These are phyloP conservation scores for Crithidia brevicula DNA, from an alignment of 208 protist species.

Conservation along the genomic window DNA sequence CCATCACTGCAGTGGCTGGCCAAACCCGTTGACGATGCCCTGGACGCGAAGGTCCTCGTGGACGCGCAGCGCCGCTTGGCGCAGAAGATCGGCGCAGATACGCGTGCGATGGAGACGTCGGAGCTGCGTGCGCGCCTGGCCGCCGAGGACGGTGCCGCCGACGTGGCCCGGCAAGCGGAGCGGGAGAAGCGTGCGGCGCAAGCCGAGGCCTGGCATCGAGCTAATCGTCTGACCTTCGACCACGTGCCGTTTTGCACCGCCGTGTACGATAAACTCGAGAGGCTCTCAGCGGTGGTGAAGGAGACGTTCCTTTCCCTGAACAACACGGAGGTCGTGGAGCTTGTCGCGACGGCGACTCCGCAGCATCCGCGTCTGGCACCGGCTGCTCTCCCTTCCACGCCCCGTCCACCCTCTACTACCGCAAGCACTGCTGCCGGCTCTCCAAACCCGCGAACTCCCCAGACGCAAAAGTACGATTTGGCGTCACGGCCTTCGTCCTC, in stretches of 20 bases:
- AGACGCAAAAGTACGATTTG: neutral
- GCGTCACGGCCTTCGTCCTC: neutral
- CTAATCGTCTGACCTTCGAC: conserved; percentile 52
- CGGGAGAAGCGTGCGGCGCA: conserved; percentile 24
- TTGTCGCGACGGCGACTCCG: conserved; percentile 10
- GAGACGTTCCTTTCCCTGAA: conserved; percentile 35
- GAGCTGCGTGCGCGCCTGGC: conserved; percentile 43
- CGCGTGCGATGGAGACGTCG: conserved; percentile 39
- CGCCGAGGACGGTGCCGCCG: conserved; percentile 25
- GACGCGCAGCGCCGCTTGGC: conserved; percentile 55
- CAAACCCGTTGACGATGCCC: conserved; percentile 29
- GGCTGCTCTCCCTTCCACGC: too few species aligned
- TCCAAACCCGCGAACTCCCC: neutral
- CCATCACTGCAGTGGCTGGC: conserved; percentile 35
- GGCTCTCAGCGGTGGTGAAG: conserved; percentile 54
- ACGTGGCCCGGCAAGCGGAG: conserved; percentile 16
- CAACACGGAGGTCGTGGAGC: neutral
- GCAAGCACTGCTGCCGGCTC: too few species aligned
- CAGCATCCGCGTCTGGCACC: too few species aligned
- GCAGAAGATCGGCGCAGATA: conserved; percentile 41
- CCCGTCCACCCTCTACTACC: too few species aligned
- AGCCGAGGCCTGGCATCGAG: conserved; percentile 41
- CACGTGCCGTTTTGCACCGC: conserved; percentile 60
- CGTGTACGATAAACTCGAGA: conserved; percentile 63
- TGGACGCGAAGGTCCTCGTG: conserved; percentile 44